Evolutionary conservation across 352 stramenopile species (phyloP), one percentile per base, ranked within the genome.

Genomic region (Globisporangium nodosum): DNA sequence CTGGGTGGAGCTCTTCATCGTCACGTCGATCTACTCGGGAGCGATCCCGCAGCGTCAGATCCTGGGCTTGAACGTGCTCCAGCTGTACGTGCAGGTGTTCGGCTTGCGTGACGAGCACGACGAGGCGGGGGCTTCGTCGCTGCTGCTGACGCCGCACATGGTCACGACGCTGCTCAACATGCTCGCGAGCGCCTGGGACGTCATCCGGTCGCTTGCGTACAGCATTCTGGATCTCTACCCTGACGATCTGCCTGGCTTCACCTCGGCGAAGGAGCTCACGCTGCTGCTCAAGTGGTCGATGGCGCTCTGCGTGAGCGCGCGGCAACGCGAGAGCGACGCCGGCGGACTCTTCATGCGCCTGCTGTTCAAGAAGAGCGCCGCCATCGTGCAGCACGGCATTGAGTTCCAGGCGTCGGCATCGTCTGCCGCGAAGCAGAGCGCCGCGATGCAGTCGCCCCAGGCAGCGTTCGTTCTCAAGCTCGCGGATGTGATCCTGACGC

Each of bases 271-370:
- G 37, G 61, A 78, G 50, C 66, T 92, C 30, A 53, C 66, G 42
- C 65, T 58, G 33, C 68, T 94, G 1, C 63, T 87, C 55, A 62
- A 86, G n/a, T 94, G 84, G 84, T 70, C 81, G 1, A 54, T 94
- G 47, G 76, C 72, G 49, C 70, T 94, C 16, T 89, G 79, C 39
- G 69, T 76, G 30, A 92, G 84, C 48, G 78, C 84, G 39, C 78
- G 81, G 15, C 84, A 94, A 58, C 78, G 85, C 52, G 87, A 95
- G 62, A 94, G 81, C 43, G 85, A 96, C 49, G 81, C 85, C 24
- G 87, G 87, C n/a, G 88, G 86, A 0, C 74, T 94, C 42, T 90
- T 96, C 51, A 87, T 97, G 60, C 78, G 76, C 3, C 58, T 96
- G 30, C 49, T 97, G 27, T 92, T 91, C 57, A 75, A 81, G 39